These are phyloP conservation scores for Naganishia kalamii DNA, from an alignment of 768 basidiomycete genomes.

Conservation along the genomic window DNA sequence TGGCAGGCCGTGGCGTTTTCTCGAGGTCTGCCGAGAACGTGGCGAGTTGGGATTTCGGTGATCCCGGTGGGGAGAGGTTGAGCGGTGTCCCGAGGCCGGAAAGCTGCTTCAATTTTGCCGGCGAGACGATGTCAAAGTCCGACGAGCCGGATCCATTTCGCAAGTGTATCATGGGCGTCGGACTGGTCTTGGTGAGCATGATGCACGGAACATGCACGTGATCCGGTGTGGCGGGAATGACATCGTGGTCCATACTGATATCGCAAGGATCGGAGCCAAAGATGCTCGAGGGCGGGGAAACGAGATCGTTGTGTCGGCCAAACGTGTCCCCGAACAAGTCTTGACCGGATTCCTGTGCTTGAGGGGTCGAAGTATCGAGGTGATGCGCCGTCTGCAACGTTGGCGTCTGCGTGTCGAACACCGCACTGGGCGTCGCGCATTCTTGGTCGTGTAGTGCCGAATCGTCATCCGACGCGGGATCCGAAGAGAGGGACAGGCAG, in stretches of 20 bases:
- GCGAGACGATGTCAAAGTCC: background rate
- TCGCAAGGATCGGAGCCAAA: background rate
- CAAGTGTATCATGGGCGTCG: background rate
- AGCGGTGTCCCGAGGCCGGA: slow-evolving; percentile 3
- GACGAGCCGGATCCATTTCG: slow-evolving; percentile 11
- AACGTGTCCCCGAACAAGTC: slow-evolving; percentile 12
- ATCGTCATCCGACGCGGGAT: background rate
- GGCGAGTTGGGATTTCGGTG: background rate
- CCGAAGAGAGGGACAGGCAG: slow-evolving; percentile 5
- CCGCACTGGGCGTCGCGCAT: slow-evolving; percentile 2
- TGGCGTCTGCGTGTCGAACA: background rate
- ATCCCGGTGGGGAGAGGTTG: slow-evolving; percentile 2
- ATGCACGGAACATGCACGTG: background rate
- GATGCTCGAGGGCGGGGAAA: background rate
- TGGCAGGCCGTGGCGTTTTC: background rate
- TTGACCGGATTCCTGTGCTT: background rate
- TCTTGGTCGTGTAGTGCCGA: background rate
- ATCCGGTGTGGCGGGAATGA: slow-evolving; percentile 9
- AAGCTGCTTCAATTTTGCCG: background rate
- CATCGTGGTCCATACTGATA: background rate
- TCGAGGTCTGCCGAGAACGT: background rate
- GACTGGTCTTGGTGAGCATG: slow-evolving; percentile 12
- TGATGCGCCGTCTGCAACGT: background rate
- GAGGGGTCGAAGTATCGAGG: background rate
- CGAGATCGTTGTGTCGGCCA: background rate